Percentiles rank a stretch among this genome's conserved stretches.
These are phyloP conservation scores for Lindgomyces ingoldianus DNA, from an alignment of 495 filamentous ascomycete genomes.

Conservation along the genomic window DNA sequence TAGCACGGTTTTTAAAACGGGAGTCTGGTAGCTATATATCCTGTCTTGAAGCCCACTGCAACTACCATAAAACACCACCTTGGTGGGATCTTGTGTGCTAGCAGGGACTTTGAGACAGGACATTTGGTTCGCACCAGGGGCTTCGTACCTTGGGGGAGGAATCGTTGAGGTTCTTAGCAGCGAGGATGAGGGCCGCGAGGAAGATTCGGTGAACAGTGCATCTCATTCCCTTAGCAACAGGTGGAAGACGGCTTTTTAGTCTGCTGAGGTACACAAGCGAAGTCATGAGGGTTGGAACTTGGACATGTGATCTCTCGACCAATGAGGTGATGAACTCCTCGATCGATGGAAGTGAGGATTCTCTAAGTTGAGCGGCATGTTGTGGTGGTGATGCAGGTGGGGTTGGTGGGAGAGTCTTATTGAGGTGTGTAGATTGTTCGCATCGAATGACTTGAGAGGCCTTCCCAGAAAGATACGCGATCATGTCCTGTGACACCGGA, in stretches of 20 bases:
- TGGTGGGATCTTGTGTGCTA: too few species aligned
- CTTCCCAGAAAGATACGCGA: conserved; percentile 77
- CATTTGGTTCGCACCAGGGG: too few species aligned
- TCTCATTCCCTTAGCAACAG: conserved; percentile 93
- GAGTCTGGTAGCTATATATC: background rate
- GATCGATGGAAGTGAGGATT: conserved; percentile 68
- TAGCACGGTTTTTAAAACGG: too few species aligned
- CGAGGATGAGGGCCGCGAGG: conserved; percentile 75
- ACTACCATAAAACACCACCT: too few species aligned
- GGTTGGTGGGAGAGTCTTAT: conserved; percentile 64
- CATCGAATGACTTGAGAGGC: conserved; percentile 89
- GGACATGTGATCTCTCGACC: conserved; percentile 89
- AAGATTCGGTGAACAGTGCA: conserved; percentile 94
- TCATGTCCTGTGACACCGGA: conserved; percentile 81
- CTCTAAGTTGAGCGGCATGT: conserved; percentile 47
- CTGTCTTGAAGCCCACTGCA: too few species aligned
- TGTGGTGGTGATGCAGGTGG: conserved; percentile 67
- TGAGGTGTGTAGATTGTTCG: conserved; percentile 58
- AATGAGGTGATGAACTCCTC: conserved; percentile 89
- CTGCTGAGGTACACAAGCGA: conserved; percentile 89
- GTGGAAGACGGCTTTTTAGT: conserved; percentile 78
- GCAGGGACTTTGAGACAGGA: too few species aligned
- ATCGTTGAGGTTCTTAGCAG: conserved; percentile 79
- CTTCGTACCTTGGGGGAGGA: conserved; percentile 81
- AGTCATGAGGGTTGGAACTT: conserved; percentile 95